phyloP scores from a whole-genome alignment of 352 stramenopile species.

The Hyaloperonospora brassicae region DNA sequence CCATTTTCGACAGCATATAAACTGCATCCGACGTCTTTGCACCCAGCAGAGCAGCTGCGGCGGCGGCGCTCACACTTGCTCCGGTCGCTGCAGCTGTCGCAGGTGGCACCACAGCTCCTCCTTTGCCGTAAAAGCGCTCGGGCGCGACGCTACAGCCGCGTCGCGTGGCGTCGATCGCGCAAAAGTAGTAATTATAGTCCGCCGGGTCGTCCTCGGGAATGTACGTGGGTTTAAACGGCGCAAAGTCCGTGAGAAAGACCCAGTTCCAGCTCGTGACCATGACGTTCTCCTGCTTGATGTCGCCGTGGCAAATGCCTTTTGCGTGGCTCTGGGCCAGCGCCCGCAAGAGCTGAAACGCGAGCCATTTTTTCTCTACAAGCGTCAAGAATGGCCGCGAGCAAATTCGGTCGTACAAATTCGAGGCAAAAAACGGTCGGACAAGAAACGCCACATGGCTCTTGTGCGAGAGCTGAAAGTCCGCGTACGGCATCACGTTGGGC shows the following conservation, averaged over 20 bases:
- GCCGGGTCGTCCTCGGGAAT: conserved; percentile 93
- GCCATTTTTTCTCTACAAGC: conserved; percentile 95
- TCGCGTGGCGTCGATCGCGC: conserved; percentile 71
- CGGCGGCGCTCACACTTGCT: conserved; percentile 14
- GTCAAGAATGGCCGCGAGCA: conserved; percentile 92
- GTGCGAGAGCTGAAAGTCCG: conserved; percentile 62
- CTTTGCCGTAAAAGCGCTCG: conserved; percentile 71
- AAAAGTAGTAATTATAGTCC: conserved; percentile 94
- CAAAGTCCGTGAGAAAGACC: conserved; percentile 95
- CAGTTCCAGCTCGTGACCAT: conserved; percentile 97
- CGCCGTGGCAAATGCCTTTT: conserved; percentile 91
- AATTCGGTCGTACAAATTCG: conserved; percentile 95
- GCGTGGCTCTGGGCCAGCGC: conserved; percentile 91
- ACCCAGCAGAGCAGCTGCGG: background rate
- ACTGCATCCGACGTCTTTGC: conserved; percentile 41
- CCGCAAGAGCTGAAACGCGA: conserved; percentile 93
- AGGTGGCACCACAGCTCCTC: conserved; percentile 8
- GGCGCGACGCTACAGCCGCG: conserved; percentile 94
- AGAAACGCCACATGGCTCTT: conserved; percentile 89
- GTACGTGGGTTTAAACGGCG: conserved; percentile 91
- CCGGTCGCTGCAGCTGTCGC: conserved; percentile 1
- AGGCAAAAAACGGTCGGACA: conserved; percentile 93
- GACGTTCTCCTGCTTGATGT: conserved; percentile 98
- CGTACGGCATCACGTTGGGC: conserved; percentile 80
- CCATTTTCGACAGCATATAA: conserved; percentile 61